These are phyloP conservation scores for Hypsizygus ulmarius DNA, from an alignment of 1,284 basidiomycete genomes.

Conservation along the genomic window DNA sequence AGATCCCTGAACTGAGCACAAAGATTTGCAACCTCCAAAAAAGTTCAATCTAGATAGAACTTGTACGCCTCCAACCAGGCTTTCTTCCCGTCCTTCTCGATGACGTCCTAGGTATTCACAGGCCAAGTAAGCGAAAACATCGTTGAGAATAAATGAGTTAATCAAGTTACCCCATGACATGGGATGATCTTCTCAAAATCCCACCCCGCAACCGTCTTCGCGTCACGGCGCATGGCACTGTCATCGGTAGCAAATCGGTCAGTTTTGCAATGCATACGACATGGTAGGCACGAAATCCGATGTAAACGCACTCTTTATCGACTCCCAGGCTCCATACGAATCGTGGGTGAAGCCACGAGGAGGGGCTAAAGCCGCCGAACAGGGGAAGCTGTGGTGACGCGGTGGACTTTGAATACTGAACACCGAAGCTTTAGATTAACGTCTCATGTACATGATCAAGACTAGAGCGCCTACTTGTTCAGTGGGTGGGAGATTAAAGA, in stretches of 20 bases:
- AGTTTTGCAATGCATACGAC: too few relatives aligned
- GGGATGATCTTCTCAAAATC: slow-evolving; percentile 89
- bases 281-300: not conserved
- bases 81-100: slow-evolving; percentile 70
- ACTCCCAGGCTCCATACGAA: slow-evolving; percentile 49
- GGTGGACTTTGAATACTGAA: slow-evolving; percentile 52
- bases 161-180: slow-evolving; percentile 77
- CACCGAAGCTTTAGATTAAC: not conserved
- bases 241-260: not conserved
- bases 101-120: slow-evolving; percentile 57
- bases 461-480: slow-evolving; percentile 65
- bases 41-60: slow-evolving; percentile 33
- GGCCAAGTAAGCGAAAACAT: slow-evolving; percentile 7
- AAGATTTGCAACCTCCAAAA: not conserved
- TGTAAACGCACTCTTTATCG: slow-evolving; percentile 57
- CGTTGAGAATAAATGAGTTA: not conserved
- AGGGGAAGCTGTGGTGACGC: slow-evolving; percentile 47
- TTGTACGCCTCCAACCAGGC: slow-evolving; percentile 58
- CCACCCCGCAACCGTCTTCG: slow-evolving; percentile 73
- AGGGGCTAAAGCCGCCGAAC: slow-evolving; percentile 53
- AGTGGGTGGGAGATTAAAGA: slow-evolving; percentile 85
- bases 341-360: slow-evolving; percentile 56
- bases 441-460: not conserved
- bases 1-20: not conserved
- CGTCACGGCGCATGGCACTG: slow-evolving; percentile 75